These are phyloP conservation scores for Neurospora sp. DNA, from an alignment of 495 filamentous ascomycete genomes.

Conservation along the genomic window DNA sequence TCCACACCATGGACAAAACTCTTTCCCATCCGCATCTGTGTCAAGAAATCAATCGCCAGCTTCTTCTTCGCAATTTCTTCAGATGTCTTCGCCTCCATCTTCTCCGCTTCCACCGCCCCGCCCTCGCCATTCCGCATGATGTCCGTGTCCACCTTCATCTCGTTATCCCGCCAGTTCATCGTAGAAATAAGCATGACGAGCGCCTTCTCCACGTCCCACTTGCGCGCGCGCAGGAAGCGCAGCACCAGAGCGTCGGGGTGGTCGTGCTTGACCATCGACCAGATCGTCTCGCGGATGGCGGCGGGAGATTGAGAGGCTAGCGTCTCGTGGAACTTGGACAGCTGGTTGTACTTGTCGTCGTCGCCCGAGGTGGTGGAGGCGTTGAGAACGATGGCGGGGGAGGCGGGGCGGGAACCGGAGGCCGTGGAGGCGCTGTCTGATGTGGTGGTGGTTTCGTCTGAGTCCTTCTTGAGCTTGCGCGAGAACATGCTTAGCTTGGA, in stretches of 20 bases:
- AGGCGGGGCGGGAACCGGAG: background rate
- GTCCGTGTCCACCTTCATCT: conserved; percentile 78
- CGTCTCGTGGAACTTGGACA: conserved; percentile 73
- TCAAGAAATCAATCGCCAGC: conserved; percentile 66
- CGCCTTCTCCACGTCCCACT: conserved; percentile 92
- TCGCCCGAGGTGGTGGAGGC: conserved; percentile 36
- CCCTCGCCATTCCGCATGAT: conserved; percentile 73
- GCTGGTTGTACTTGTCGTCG: conserved; percentile 90
- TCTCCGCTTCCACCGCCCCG: conserved; percentile 47
- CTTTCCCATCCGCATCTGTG: conserved; percentile 85
- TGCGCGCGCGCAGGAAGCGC: conserved; percentile 83
- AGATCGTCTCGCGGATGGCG: conserved; percentile 71
- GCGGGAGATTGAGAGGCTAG: conserved; percentile 66
- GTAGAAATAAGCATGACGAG: conserved; percentile 91
- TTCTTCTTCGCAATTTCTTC: conserved; percentile 49
- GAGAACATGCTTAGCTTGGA: conserved; percentile 57
- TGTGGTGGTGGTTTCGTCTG: conserved; percentile 22
- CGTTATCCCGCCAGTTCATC: conserved; percentile 77
- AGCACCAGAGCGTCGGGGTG: conserved; percentile 81
- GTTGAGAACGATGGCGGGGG: conserved; percentile 13
- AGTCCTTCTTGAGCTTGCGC: conserved; percentile 48
- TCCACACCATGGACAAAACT: conserved; percentile 86
- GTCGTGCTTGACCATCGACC: conserved; percentile 94
- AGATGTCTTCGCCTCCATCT: conserved; percentile 22
- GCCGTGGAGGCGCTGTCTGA: conserved; percentile 16